These are phyloP conservation scores for Leccinum fibrillosum DNA, from an alignment of 768 basidiomycete species.

Conservation along the genomic window DNA sequence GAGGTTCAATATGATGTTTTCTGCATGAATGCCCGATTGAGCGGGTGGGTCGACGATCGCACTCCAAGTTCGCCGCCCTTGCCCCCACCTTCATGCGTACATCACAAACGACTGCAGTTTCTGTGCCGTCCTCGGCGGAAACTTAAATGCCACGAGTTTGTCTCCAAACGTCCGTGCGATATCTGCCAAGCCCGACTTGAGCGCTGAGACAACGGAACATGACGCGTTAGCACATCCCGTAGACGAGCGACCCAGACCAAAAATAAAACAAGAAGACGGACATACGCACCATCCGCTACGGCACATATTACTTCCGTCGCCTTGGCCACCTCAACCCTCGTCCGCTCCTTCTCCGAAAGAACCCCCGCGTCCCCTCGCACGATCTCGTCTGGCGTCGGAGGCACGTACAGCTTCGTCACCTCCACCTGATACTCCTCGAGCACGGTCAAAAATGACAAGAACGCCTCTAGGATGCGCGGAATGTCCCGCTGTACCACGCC, in stretches of 20 bases:
- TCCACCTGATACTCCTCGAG: constrained; percentile 64
- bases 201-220: constrained; percentile 29
- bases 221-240: not conserved
- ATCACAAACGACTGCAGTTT: constrained; percentile 74
- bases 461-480: constrained; percentile 74
- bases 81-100: constrained; percentile 38
- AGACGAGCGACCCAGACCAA: not conserved
- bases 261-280: not conserved
- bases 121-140: constrained; percentile 62
- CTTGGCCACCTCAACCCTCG: constrained; percentile 49
- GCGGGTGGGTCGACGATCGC: constrained; percentile 43
- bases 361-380: constrained; percentile 29
- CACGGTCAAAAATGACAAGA: constrained; percentile 61
- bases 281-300: constrained; percentile 58
- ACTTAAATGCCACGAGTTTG: constrained; percentile 72
- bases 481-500: constrained; percentile 86
- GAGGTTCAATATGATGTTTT: constrained; percentile 62
- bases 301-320: constrained; percentile 50
- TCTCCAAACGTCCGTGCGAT: constrained; percentile 74
- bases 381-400: constrained; percentile 36
- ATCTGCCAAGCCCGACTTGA: constrained; percentile 63
- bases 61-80: not conserved
- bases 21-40: constrained; percentile 62
- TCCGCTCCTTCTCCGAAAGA: constrained; percentile 35
- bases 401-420: constrained; percentile 40